These are phyloP conservation scores for Sclerotinia trifoliorum DNA, from an alignment of 2,329 filamentous ascomycete species.

Conservation along the genomic window DNA sequence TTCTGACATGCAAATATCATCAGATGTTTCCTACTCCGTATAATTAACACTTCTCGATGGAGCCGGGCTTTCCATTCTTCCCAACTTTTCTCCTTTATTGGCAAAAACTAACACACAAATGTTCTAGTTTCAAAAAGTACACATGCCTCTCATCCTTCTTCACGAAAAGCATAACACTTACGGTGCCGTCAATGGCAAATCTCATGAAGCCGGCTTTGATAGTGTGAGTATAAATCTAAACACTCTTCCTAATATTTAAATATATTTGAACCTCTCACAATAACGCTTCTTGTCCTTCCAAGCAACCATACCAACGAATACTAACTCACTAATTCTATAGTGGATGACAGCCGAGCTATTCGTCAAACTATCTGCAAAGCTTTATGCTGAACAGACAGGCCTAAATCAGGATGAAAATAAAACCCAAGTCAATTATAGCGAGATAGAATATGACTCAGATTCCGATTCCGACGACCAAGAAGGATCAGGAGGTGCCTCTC, in stretches of 20 bases:
- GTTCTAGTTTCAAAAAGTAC: constrained; percentile 40
- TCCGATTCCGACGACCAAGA: constrained; percentile 20
- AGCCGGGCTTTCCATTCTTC: not conserved
- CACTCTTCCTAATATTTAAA: too few relatives aligned
- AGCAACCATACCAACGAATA: not conserved
- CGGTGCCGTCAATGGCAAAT: constrained; percentile 28
- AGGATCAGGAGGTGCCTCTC: constrained; percentile 16
- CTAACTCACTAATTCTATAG: constrained; percentile 30
- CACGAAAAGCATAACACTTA: constrained; percentile 40
- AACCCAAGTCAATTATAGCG: constrained; percentile 19
- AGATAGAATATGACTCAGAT: not conserved
- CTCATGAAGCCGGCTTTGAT: constrained; percentile 61
- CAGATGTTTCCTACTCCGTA: not conserved
- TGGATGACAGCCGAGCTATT: constrained; percentile 47
- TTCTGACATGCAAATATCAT: not conserved
- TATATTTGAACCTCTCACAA: not conserved
- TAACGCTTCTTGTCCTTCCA: not conserved
- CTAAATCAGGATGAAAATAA: not conserved
- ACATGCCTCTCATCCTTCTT: constrained; percentile 45
- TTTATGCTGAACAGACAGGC: constrained; percentile 26
- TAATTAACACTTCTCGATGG: not conserved
- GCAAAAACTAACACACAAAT: not conserved
- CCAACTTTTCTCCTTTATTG: not conserved
- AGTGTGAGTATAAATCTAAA: constrained; percentile 40
- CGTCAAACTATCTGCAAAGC: constrained; percentile 38